phyloP scores from a whole-genome alignment of 495 filamentous ascomycete species.

The Neurospora intermedia region DNA sequence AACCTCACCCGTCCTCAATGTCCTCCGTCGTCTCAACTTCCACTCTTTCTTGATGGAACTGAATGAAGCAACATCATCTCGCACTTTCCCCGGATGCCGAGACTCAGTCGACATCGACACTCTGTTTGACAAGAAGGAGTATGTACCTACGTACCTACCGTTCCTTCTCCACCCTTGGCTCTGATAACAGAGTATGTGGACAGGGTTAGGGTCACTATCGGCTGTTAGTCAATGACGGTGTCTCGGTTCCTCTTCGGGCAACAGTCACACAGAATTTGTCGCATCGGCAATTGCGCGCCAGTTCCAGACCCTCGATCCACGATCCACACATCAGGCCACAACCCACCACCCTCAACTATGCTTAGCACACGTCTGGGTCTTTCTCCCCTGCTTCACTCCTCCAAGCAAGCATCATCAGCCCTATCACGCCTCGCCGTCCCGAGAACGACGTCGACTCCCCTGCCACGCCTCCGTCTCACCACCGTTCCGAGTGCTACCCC shows the following conservation, averaged over 20 bases:
- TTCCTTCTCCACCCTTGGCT: neutral
- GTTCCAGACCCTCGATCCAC: neutral
- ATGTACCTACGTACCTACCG: no score
- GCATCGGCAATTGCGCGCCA: neutral
- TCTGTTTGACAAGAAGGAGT: neutral
- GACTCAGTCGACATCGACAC: neutral
- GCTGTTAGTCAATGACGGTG: neutral
- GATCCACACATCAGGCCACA: neutral
- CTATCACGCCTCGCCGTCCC: neutral
- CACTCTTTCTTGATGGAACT: no score
- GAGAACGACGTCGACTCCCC: neutral
- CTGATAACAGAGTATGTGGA: neutral
- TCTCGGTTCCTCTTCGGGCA: neutral
- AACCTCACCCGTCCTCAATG: neutral
- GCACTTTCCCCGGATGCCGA: neutral
- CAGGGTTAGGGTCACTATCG: neutral
- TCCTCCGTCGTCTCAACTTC: no score
- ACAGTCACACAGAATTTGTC: neutral
- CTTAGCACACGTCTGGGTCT: neutral
- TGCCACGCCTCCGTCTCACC: neutral
- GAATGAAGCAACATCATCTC: neutral
- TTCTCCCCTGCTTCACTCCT: neutral
- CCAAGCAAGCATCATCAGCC: neutral
- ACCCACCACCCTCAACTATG: neutral
- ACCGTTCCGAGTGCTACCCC: neutral